Conservation (phyloP, 139 green algal genomes). For the Astrephomene gubernaculifera region DNA sequence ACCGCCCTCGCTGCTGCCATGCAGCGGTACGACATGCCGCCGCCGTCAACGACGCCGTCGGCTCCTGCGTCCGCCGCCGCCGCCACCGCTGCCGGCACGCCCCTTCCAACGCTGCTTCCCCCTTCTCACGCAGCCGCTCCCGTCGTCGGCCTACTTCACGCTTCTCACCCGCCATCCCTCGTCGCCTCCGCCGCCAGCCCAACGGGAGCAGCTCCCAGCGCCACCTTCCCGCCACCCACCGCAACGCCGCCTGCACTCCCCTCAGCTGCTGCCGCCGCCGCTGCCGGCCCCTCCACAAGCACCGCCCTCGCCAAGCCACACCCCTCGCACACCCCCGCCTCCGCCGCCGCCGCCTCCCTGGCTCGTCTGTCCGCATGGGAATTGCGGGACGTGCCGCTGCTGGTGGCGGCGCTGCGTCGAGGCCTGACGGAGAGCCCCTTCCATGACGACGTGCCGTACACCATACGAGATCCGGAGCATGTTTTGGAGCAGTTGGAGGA, state of each 20-base stretch:
- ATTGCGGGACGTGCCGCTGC: slow-evolving; percentile 14
- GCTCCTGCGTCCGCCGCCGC: too few species aligned
- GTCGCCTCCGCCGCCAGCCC: too few species aligned
- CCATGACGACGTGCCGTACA: slow-evolving; percentile 32
- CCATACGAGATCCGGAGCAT: slow-evolving; percentile 17
- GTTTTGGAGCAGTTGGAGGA: slow-evolving; percentile 37
- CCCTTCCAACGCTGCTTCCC: not conserved
- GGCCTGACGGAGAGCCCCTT: slow-evolving; percentile 10
- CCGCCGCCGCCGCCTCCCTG: not conserved
- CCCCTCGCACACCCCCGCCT: not conserved
- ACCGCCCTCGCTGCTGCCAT: not conserved
- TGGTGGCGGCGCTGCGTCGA: slow-evolving; percentile 6
- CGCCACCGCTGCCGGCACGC: not conserved
- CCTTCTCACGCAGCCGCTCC: too few species aligned
- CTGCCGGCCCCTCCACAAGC: too few species aligned
- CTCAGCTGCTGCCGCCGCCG: too few species aligned
- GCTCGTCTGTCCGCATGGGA: slow-evolving; percentile 14
- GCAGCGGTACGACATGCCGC: slow-evolving; percentile 14
- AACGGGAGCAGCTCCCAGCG: too few species aligned
- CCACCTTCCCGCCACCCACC: too few species aligned
- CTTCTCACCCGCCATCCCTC: too few species aligned
- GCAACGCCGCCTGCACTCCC: too few species aligned
- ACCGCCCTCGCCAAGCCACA: not conserved
- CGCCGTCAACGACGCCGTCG: not conserved
- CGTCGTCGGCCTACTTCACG: too few species aligned